Conservation (phyloP, 345 rosid genomes). For the Rhodamnia argentea region DNA sequence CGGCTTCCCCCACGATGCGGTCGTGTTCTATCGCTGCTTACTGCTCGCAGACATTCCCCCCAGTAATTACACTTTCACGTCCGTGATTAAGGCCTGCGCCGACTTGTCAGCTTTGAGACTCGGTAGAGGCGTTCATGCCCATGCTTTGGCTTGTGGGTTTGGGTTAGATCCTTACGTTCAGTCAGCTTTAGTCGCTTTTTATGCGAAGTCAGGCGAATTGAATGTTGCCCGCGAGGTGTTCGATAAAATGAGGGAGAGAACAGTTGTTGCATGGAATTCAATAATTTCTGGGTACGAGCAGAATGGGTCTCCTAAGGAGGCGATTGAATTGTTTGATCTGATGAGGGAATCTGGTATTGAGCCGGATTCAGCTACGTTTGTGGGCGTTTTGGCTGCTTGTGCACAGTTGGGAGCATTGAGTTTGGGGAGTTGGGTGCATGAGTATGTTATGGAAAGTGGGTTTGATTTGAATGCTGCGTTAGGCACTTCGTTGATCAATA, state of each 20-base stretch:
- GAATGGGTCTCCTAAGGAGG: slow-evolving; percentile 53
- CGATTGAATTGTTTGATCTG: slow-evolving; percentile 37
- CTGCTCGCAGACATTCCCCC: slow-evolving; percentile 26
- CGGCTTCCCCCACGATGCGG: slow-evolving; percentile 27
- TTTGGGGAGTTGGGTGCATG: slow-evolving; percentile 65
- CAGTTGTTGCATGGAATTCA: slow-evolving; percentile 76
- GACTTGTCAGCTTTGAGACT: slow-evolving; percentile 31
- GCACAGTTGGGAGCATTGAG: slow-evolving; percentile 53
- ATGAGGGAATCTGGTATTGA: slow-evolving; percentile 37
- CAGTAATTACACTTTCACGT: slow-evolving; percentile 59
- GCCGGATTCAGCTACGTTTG: slow-evolving; percentile 64
- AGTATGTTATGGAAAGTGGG: slow-evolving; percentile 17
- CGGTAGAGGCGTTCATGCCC: slow-evolving; percentile 51
- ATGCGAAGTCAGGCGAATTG: slow-evolving; percentile 34
- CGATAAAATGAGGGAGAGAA: slow-evolving; percentile 49
- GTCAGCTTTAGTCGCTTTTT: slow-evolving; percentile 50
- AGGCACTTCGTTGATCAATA: slow-evolving; percentile 69
- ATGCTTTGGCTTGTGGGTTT: slow-evolving; percentile 44
- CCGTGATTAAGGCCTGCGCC: slow-evolving; percentile 65
- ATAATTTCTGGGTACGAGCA: slow-evolving; percentile 79
- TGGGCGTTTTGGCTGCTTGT: slow-evolving; percentile 63
- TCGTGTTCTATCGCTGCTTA: slow-evolving; percentile 55
- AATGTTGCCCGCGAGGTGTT: slow-evolving; percentile 50
- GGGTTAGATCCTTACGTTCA: slow-evolving; percentile 55
- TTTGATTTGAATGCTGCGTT: slow-evolving; percentile 51